Base-by-base conservation (phyloP, 495 filamentous ascomycete species). In the Xylaria grammica region DNA sequence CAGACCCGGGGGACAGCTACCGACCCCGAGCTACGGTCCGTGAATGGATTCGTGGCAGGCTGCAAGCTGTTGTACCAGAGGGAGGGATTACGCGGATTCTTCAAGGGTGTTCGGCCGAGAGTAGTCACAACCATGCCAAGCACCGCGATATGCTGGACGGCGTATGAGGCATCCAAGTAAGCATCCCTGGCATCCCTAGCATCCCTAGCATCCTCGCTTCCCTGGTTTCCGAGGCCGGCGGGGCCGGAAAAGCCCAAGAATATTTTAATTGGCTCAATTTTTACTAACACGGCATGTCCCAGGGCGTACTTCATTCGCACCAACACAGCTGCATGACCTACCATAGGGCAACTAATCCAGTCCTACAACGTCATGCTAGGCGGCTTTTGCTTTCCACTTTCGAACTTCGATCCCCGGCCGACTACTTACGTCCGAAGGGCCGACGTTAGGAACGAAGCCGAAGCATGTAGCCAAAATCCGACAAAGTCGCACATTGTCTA, bases 41-140 rank as follows among this genome's bases (percentile, higher is more conserved):
- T 91, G 17, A 91, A 87, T 69, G 93, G 95, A 4, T 87, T 99
- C 57, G 79, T 87, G 70, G 86, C 91, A 52, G 93, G 95, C 2
- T 93, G 91, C 53, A 81, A 85, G 61, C 88, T 98, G 63, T 89
- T 99, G 72, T 90, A 91, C 76, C 82, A 86, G 66, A 87, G 91
- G 69, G 93, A 97, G 70, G 95, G 95, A 54, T 85, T 89, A 69
- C 80, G 79, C 58, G 95, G 95, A 8, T 99, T 97, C 79, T 92
- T 97, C 72, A 93, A 94, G 67, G 95, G 95, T 22, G 85, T 97
- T 73, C 85, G 91, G 68, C 96, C 95, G 54, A 84, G 95, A 60
- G 91, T 99, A 38, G 87, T 99, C 65, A 97, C 94, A 2, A 96
- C 95, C 10, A 97, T 97, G 92, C 95, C 95, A 24, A 97, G 93